phyloP scores from a whole-genome alignment of 495 filamentous ascomycete genomes.

The Parmelia sp. region DNA sequence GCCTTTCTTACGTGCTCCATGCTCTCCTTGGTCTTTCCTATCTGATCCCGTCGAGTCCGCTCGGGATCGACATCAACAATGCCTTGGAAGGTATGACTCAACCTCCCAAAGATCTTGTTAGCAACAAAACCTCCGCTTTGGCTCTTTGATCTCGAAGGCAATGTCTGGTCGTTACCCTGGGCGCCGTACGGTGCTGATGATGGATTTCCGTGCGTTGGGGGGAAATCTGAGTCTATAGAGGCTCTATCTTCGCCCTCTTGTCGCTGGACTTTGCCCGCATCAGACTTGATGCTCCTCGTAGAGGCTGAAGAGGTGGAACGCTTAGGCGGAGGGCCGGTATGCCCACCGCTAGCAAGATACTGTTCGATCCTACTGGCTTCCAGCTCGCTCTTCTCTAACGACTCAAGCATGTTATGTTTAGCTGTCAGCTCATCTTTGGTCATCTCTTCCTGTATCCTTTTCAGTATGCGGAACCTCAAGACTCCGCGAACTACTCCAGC shows the following conservation, averaged over 20 bases:
- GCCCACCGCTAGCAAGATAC: slow-evolving; percentile 67
- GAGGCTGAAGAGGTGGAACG: slow-evolving; percentile 59
- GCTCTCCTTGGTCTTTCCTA: slow-evolving; percentile 85
- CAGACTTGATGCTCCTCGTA: slow-evolving; percentile 40
- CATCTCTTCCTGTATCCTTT: slow-evolving; percentile 96
- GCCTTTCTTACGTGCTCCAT: slow-evolving; percentile 47
- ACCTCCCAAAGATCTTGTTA: slow-evolving; percentile 88
- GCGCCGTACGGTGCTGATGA: slow-evolving; percentile 50
- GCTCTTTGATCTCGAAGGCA: slow-evolving; percentile 47
- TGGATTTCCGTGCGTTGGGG: slow-evolving; percentile 74
- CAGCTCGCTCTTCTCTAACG: slow-evolving; percentile 78
- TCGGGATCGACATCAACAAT: slow-evolving; percentile 95
- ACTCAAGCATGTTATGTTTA: slow-evolving; percentile 71
- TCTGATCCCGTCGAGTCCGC: slow-evolving; percentile 81
- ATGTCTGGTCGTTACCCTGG: slow-evolving; percentile 32
- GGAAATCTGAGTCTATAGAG: slow-evolving; percentile 91
- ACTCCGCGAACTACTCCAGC: slow-evolving; percentile 88
- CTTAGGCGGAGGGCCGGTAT: slow-evolving; percentile 48
- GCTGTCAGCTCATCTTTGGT: slow-evolving; percentile 81
- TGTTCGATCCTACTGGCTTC: slow-evolving; percentile 90
- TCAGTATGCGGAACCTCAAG: slow-evolving; percentile 78
- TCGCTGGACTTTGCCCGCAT: slow-evolving; percentile 31
- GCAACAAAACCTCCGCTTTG: slow-evolving; percentile 74
- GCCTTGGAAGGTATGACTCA: slow-evolving; percentile 91
- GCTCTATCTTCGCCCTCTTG: slow-evolving; percentile 59